Conservation (phyloP, 805 yeast genomes). For the Candida andamanensis region DNA sequence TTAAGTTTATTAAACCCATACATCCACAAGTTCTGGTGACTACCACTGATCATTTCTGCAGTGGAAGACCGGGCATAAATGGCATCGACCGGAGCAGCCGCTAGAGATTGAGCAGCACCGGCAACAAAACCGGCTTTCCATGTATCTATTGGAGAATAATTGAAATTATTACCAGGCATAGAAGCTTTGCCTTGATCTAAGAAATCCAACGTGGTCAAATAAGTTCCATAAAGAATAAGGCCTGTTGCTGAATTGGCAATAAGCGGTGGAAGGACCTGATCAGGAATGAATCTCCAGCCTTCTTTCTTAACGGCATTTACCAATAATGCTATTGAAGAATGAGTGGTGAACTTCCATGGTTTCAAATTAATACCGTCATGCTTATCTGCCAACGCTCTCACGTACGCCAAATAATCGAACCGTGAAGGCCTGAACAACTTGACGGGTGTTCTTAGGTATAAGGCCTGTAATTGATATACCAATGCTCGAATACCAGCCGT, state of each 20-base stretch:
- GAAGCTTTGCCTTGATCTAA: slow-evolving; percentile 13
- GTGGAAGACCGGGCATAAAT: slow-evolving; percentile 76
- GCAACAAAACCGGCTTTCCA: slow-evolving; percentile 81
- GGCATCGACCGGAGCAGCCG: slow-evolving; percentile 93
- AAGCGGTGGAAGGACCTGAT: slow-evolving; percentile 80
- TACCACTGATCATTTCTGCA: slow-evolving; percentile 63
- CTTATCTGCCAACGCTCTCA: slow-evolving; percentile 46
- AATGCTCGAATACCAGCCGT: slow-evolving; percentile 86
- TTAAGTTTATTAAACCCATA: slow-evolving; percentile 65
- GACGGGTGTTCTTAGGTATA: slow-evolving; percentile 77
- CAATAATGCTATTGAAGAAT: slow-evolving; percentile 74
- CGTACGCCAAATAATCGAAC: slow-evolving; percentile 75
- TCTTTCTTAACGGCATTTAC: slow-evolving; percentile 64
- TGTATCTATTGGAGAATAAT: slow-evolving; percentile 45
- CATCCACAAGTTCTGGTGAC: slow-evolving; percentile 68
- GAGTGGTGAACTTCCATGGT: slow-evolving; percentile 58
- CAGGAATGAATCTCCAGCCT: slow-evolving; percentile 87
- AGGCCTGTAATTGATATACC: slow-evolving; percentile 68
- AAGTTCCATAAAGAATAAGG: slow-evolving; percentile 75
- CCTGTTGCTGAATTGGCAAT: slow-evolving; percentile 90
- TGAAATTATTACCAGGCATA: slow-evolving; percentile 8
- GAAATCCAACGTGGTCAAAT: slow-evolving; percentile 49
- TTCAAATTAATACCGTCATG: slow-evolving; percentile 40
- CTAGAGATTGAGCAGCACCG: slow-evolving; percentile 81
- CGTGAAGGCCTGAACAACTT: slow-evolving; percentile 88